A percentile compares a stretch with the other conserved stretches of the same genome.
These are phyloP conservation scores for Amaranthus palmeri DNA, from an alignment of 148 eudicot species.

Conservation along the genomic window DNA sequence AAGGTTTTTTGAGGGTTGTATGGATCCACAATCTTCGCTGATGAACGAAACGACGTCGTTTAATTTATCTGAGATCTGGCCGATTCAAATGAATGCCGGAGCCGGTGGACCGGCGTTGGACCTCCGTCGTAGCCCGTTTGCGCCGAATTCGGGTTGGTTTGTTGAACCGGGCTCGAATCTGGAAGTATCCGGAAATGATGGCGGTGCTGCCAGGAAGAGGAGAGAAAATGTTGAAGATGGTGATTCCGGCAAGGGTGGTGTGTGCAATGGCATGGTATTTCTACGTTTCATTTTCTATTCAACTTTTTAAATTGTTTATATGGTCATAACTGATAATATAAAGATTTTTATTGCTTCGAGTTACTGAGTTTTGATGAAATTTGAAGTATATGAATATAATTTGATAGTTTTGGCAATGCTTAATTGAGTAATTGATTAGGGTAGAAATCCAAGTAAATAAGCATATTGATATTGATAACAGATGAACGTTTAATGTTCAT, in stretches of 20 bases:
- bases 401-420: no score
- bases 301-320: not conserved
- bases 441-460: no score
- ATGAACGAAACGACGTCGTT: constrained; percentile 38
- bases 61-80: constrained; percentile 77
- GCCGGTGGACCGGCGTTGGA: not conserved
- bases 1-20: not conserved
- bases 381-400: no score
- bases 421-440: no score
- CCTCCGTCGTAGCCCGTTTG: constrained; percentile 18
- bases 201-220: constrained; percentile 32
- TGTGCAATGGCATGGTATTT: constrained; percentile 43
- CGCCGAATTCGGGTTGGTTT: constrained; percentile 23
- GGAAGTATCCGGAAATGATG: constrained; percentile 23
- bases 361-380: no score
- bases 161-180: constrained; percentile 23
- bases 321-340: no score
- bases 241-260: constrained; percentile 30
- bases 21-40: constrained; percentile 50
- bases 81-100: constrained; percentile 31
- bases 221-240: constrained; percentile 27
- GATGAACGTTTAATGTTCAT: no score
- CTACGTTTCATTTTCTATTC: not conserved
- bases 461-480: no score
- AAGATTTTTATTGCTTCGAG: no score